These are phyloP conservation scores for Fragaria vesca DNA, from an alignment of 306 rosid species.

Conservation along the genomic window DNA sequence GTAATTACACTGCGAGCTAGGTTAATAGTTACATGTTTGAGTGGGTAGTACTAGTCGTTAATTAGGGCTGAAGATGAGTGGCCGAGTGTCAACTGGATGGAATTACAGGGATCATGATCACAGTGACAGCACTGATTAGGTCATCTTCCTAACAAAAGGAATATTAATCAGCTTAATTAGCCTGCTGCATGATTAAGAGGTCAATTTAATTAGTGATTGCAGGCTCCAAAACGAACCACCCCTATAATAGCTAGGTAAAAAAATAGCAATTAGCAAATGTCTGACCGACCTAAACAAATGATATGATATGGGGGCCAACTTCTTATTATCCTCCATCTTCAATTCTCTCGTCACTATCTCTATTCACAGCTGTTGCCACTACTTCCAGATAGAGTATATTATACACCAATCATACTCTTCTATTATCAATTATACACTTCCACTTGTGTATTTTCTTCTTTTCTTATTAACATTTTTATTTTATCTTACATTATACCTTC, in stretches of 20 bases:
- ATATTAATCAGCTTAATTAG: not conserved
- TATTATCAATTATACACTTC: not conserved
- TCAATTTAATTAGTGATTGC: slow-evolving; percentile 44
- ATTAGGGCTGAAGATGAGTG: too few species aligned
- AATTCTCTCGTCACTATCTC: slow-evolving; percentile 38
- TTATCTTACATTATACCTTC: not conserved
- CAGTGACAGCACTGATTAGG: not conserved
- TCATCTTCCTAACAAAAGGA: not conserved
- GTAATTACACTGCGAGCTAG: too few species aligned
- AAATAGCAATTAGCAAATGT: slow-evolving; percentile 28
- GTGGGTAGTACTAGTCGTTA: too few species aligned
- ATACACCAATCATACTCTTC: not conserved
- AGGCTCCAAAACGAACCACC: slow-evolving; percentile 32
- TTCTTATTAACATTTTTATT: not conserved
- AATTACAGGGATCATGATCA: not conserved
- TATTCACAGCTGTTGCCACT: slow-evolving; percentile 71
- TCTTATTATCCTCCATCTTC: slow-evolving; percentile 37
- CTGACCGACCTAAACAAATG: slow-evolving; percentile 45
- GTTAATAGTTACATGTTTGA: too few species aligned
- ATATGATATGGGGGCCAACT: slow-evolving; percentile 47
- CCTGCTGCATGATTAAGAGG: slow-evolving; percentile 22
- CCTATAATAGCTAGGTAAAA: slow-evolving; percentile 3
- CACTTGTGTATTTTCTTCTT: not conserved
- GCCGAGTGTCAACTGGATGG: not conserved
- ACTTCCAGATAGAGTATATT: slow-evolving; percentile 9